Evolutionary conservation across 163 green algal species (phyloP).

Genomic region (Scenedesmus sp.): DNA sequence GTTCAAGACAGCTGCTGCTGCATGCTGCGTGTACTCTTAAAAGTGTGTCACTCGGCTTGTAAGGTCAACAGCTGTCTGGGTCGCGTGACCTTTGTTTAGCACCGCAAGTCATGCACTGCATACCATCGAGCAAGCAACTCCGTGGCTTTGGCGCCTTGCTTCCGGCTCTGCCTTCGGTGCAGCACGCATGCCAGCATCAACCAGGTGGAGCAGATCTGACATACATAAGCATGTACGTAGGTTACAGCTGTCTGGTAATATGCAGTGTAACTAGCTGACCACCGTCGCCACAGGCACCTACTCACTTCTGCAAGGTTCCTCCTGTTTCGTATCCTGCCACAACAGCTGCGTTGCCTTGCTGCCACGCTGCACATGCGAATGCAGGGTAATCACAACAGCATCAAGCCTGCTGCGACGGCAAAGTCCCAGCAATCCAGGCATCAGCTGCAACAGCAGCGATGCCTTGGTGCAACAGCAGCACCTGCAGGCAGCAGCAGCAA

Average conservation of each 20-base stretch:
- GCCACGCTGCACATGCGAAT: not conserved
- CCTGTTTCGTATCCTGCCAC: too few species aligned
- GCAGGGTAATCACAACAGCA: not conserved
- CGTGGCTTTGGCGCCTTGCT: not conserved
- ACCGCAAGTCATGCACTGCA: too few species aligned
- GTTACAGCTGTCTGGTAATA: not conserved
- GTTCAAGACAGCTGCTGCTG: not conserved
- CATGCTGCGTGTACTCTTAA: not conserved
- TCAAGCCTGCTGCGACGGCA: not conserved
- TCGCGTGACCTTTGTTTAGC: not conserved
- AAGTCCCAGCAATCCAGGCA: not conserved
- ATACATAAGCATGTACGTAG: not conserved
- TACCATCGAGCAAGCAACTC: not conserved
- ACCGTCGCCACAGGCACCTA: not conserved
- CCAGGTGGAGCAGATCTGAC: not conserved
- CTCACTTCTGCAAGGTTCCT: not conserved
- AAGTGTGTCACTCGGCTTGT: not conserved
- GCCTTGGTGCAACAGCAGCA: not conserved
- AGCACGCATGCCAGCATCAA: not conserved
- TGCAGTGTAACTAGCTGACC: not conserved
- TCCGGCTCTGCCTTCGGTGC: not conserved
- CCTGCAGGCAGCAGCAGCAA: not conserved
- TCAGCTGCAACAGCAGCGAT: not conserved
- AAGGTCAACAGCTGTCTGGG: not conserved
- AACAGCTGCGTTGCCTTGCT: not conserved